Base-by-base conservation (phyloP, 2,329 filamentous ascomycete species). In the Verticillium isaacii region DNA sequence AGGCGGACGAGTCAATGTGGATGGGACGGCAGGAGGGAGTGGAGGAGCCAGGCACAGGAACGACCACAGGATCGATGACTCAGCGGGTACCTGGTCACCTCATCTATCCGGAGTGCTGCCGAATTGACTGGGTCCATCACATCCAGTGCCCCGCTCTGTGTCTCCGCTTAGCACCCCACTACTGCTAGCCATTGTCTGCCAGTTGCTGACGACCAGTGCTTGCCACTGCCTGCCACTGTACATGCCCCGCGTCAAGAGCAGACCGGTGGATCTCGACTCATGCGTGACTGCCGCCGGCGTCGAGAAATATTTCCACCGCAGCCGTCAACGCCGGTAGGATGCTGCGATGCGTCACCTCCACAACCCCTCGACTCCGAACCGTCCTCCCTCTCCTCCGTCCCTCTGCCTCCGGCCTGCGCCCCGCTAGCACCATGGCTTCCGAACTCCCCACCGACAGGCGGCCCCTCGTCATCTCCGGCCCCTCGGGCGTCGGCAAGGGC, bases 401-500 rank as follows among this genome's bases (percentile, higher is more conserved):
- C 25, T 41, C 39, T 25, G 23, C 36, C 61, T 56, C 19, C 73
- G 68, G 41, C n/a, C 55, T 52, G 23, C 57, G 19, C 36, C 41
- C 60, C 41, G n/a, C 45, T 50, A 50, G 45, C 45, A 50, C 45
- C n/a, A 12, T 56, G 60, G 37, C 56, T 36, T 64, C 66, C 66
- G 70, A 68, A 39, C 67, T 68, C 32, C 78, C 80, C n/a, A 65
- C 77, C 60, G 82, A 85, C 70, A 76, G 77, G 67, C 84, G 85
- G 36, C 90, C 90, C 15, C 82, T 94, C 70, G 87, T 95, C 69
- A 89, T 95, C 75, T 92, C 88, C 57, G 91, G 91, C 61, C 91
- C 91, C 64, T 90, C 86, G 12, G 91, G 91, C 73, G 86, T 91
- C 57, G 91, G 91, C 68, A 95, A 95, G 78, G 90, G 89, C 68